Base-by-base conservation (phyloP, 352 stramenopile species). In the Globisporangium apiculatum region DNA sequence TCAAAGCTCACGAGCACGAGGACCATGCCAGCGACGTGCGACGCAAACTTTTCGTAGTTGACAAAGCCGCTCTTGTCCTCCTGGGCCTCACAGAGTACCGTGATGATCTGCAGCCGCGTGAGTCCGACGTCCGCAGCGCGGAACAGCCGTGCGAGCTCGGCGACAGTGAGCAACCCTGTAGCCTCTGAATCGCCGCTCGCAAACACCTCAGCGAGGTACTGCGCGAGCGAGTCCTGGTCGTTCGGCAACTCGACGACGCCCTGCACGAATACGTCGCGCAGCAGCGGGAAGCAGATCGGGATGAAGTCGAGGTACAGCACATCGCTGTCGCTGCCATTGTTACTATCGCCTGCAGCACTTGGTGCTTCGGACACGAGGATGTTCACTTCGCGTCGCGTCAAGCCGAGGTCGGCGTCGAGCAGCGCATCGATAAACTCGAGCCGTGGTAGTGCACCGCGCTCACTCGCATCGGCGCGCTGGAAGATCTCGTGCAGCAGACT, bases 11-110 rank as follows among this genome's bases (percentile, higher is more conserved):
- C 61, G 18, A 93, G 71, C 15, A 75, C 67, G 18, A 91, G 57
- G 55, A 81, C 76, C 81, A 93, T 93, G 41, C 72, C 70, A 5
- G 81, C 73, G 31, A 87, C 77, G 46, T 86, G 76, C 31, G 64
- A 67, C 6, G 71, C 75, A 53, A 90, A 91, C 47, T 76, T 83
- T 48, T 94, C 79, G 53, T 89, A 91, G 59, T 80, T 75, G 47
- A 91, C 73, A 40, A 89, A 86, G 10, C 81, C 81, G 12, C 76
- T 84, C 31, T 86, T 82, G 68, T 91, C 80, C 64, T 91, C 79
- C 53, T 86, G 75, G 2, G 83, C 76, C 57, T 91, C 81, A 31
- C 74, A 72, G 63, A 91, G 76, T 10, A 83, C 72, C 7, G 72
- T 69, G 57, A 81, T 78, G 65, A 87, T 89, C 67, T 91, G 81